Evolutionary conservation across 1,139 yeast species (phyloP).

Genomic region (Hyphopichia buzzinii): DNA sequence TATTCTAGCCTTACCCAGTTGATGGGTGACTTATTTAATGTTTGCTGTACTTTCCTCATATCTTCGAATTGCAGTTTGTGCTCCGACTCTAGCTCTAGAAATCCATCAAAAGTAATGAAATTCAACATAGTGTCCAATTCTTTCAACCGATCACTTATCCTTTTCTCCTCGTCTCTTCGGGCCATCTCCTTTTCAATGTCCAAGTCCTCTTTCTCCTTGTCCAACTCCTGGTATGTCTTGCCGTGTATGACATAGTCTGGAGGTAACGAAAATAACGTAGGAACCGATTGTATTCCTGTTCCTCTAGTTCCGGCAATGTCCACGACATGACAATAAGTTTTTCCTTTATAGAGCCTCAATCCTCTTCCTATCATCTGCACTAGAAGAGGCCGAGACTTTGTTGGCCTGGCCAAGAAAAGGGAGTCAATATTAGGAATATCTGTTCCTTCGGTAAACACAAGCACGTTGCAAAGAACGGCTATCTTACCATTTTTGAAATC

Average conservation of each 20-base stretch:
- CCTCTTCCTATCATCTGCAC: conserved; percentile 95
- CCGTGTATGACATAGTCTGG: conserved; percentile 30
- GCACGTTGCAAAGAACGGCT: conserved; percentile 81
- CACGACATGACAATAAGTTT: conserved; percentile 67
- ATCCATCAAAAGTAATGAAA: conserved; percentile 33
- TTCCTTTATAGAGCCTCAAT: conserved; percentile 59
- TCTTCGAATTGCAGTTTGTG: conserved; percentile 12
- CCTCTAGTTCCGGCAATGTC: conserved; percentile 70
- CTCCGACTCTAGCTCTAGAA: conserved; percentile 20
- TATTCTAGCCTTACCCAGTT: conserved; percentile 32
- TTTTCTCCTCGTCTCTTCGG: conserved; percentile 15
- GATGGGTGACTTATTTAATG: conserved; percentile 13
- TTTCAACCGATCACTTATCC: conserved; percentile 13
- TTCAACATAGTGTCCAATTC: conserved; percentile 13
- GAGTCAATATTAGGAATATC: conserved; percentile 91
- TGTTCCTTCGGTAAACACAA: conserved; percentile 92
- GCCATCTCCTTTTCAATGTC: conserved; percentile 15
- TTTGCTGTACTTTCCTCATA: conserved; percentile 11
- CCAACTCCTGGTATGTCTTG: conserved; percentile 25
- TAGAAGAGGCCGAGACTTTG: conserved; percentile 67
- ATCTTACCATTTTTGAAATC: conserved; percentile 63
- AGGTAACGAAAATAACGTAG: conserved; percentile 51
- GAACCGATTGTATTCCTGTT: conserved; percentile 60
- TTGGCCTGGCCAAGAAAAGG: conserved; percentile 75
- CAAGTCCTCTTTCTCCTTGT: conserved; percentile 21